phyloP scores from a whole-genome alignment of 352 stramenopile genomes.

The Sclerospora graminicola region DNA sequence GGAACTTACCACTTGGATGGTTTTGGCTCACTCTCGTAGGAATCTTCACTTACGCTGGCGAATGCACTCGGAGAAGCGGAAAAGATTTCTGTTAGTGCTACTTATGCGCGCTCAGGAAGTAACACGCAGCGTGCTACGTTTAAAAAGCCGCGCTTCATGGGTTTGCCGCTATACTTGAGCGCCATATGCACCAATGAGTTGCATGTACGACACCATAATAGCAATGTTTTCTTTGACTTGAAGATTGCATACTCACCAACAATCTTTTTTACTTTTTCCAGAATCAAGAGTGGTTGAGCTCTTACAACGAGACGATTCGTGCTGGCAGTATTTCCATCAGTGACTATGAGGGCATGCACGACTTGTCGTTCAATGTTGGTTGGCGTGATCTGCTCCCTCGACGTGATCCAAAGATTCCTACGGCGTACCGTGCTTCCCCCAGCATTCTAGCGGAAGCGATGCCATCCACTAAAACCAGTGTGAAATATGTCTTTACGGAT shows the following conservation, averaged over 20 bases:
- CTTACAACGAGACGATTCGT: slow-evolving; percentile 84
- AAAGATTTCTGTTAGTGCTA: slow-evolving; percentile 70
- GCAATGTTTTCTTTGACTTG: neutral
- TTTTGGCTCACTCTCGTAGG: slow-evolving; percentile 19
- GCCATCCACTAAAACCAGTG: slow-evolving; percentile 86
- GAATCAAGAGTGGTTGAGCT: slow-evolving; percentile 82
- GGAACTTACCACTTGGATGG: neutral
- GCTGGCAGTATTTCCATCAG: slow-evolving; percentile 77
- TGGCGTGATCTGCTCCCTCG: slow-evolving; percentile 84
- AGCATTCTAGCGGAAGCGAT: slow-evolving; percentile 86
- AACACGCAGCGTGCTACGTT: slow-evolving; percentile 79
- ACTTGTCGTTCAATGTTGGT: slow-evolving; percentile 75
- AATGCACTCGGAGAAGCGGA: slow-evolving; percentile 81
- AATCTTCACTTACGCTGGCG: slow-evolving; percentile 75
- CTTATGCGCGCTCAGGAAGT: slow-evolving; percentile 77
- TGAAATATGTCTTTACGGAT: slow-evolving; percentile 90
- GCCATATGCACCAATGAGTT: slow-evolving; percentile 71
- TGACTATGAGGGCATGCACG: slow-evolving; percentile 78
- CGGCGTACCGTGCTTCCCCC: slow-evolving; percentile 81
- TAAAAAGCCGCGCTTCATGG: slow-evolving; percentile 81
- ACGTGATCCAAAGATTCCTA: slow-evolving; percentile 75
- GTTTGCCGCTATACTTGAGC: slow-evolving; percentile 68
- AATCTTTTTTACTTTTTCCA: slow-evolving; percentile 6
- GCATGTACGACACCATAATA: slow-evolving; percentile 27
- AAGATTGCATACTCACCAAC: neutral